Percentiles rank a stretch among this genome's conserved stretches.
Evolutionary conservation across 192 early-diverging fungal species (phyloP).

Genomic region (Endogone sp.): DNA sequence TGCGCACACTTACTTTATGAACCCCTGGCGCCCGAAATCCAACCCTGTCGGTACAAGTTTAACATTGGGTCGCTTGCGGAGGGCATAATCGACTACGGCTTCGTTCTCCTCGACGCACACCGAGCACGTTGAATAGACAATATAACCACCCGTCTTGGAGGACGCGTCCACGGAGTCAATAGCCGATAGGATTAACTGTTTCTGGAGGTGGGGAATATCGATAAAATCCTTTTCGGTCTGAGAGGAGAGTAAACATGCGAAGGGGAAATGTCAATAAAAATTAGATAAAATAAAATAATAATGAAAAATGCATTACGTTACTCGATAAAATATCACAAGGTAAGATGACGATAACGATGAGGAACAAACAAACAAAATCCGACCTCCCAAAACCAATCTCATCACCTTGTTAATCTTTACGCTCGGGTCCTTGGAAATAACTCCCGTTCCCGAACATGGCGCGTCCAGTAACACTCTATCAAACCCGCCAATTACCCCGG

Average conservation of each 20-base stretch:
- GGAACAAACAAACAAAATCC: background rate
- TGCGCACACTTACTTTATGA: conserved; percentile 53
- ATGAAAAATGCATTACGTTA: too few species aligned
- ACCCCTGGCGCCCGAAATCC: conserved; percentile 94
- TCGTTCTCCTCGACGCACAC: conserved; percentile 98
- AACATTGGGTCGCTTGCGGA: conserved; percentile 91
- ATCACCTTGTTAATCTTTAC: conserved; percentile 92
- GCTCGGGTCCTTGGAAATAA: conserved; percentile 96
- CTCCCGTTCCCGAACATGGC: conserved; percentile 98
- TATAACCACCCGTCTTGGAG: conserved; percentile 89
- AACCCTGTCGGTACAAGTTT: conserved; percentile 87
- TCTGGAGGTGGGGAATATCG: conserved; percentile 90
- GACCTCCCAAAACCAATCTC: background rate
- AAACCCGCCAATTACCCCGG: conserved; percentile 94
- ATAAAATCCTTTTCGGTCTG: conserved; percentile 84
- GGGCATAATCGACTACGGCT: conserved; percentile 92
- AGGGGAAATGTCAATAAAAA: conserved; percentile 3
- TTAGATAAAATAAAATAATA: conserved; percentile 1
- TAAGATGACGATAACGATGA: background rate
- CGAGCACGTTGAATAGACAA: conserved; percentile 99
- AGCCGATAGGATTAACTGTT: conserved; percentile 92
- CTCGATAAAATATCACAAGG: too few species aligned
- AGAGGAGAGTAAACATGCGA: background rate
- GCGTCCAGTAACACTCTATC: conserved; percentile 97
- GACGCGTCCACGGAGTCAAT: conserved; percentile 95